A percentile compares a stretch with the other conserved stretches of the same genome.
Evolutionary conservation across 257 asterid genomes (phyloP).

Genomic region (Vinca minor): DNA sequence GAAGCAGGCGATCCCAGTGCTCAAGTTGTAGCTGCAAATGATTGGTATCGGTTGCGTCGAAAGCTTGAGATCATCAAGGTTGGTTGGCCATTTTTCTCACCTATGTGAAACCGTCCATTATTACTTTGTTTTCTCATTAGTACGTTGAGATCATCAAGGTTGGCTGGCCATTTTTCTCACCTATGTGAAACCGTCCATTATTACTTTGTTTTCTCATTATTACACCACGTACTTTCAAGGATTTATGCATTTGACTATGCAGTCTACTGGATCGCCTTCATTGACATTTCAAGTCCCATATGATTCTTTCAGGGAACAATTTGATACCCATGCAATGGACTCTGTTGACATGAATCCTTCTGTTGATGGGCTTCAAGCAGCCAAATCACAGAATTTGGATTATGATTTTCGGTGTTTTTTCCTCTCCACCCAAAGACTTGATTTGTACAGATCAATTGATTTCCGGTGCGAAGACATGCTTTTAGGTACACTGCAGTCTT

Average conservation of each 20-base stretch:
- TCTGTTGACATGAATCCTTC: conserved; percentile 25
- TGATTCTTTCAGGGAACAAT: conserved; percentile 57
- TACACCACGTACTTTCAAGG: too few relatives aligned
- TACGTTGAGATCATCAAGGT: conserved; percentile 95
- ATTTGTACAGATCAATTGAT: conserved; percentile 84
- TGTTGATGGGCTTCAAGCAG: conserved; percentile 30
- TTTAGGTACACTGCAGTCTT: conserved; percentile 39
- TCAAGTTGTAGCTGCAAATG: conserved; percentile 61
- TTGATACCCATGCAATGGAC: conserved; percentile 31
- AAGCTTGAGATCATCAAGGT: conserved; percentile 94
- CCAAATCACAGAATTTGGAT: conserved; percentile 48
- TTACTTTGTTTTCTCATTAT: neutral
- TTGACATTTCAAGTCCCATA: conserved; percentile 81
- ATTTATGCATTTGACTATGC: conserved; percentile 22
- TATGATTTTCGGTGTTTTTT: conserved; percentile 83
- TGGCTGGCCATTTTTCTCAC: conserved; percentile 1
- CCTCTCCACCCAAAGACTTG: conserved; percentile 74
- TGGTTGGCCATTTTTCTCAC: conserved; percentile 2
- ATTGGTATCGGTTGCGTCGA: conserved; percentile 93
- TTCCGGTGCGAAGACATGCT: conserved; percentile 95
- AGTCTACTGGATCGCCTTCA: conserved; percentile 74
- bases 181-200: neutral
- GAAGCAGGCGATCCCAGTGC: conserved; percentile 83
- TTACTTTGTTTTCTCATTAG: neutral
- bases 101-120: neutral